Base-by-base conservation (phyloP, 1,139 yeast genomes). In the Candida tropicalis region DNA sequence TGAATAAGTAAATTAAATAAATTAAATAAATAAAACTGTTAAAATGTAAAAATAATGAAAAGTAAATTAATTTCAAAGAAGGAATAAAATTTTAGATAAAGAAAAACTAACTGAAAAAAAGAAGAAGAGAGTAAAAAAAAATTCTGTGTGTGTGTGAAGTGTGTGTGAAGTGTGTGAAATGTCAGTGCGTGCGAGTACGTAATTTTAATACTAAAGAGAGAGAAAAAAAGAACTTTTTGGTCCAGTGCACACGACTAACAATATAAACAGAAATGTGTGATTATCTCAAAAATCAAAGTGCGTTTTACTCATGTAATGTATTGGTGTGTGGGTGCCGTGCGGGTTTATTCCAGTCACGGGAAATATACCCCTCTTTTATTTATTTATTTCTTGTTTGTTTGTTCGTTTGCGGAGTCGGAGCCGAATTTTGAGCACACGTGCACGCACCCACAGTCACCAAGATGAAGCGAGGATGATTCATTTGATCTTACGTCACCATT, bases 231-330 rank as follows among this genome's bases (percentile, higher is more conserved):
- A 27, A 27, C 11, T 5, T 4, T 7, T 11, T 27, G 16, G 6
- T n/a, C 31, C n/a, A 27, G 13, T n/a, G 31, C 12, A 27, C 31
- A 27, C 31, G 31, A 27, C 31, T 26, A 26, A 26, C 28, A 26
- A 11, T 12, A 10, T 27, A 7, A n/a, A 13, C n/a, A 12, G 5
- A 15, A 15, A 15, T 27, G 31, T 11, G 16, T n/a, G 16, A 27
- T 27, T 27, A 27, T 27, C 31, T 27, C 31, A 27, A 27, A 27
- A 27, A 27, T 27, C 31, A 27, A 12, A 3, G n/a, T 11, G n/a
- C 4, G 9, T 3, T 6, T 20, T 9, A 6, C 6, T 18, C 22
- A 18, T 8, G 8, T 10, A 25, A 25, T 25, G 28, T 25, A 12
- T 26, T 26, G 28, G 28, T 26, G 28, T 26, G 8, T 27, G 23